Base-by-base conservation (phyloP, 2,329 filamentous ascomycete species). In the Clarireedia homoeocarpa region DNA sequence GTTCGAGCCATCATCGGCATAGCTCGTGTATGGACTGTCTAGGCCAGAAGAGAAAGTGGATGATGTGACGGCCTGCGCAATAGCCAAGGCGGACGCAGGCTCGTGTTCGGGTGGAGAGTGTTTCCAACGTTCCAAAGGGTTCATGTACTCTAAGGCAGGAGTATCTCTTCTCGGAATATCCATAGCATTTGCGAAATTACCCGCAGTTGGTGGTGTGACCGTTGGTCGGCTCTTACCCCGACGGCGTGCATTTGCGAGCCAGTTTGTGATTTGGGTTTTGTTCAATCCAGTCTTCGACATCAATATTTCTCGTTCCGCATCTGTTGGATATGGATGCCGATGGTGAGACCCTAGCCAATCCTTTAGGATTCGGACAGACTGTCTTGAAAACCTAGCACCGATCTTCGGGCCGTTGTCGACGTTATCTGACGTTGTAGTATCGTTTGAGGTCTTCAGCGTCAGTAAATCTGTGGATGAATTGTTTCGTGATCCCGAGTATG, bases 161-260 rank as follows among this genome's bases (percentile, higher is more conserved):
- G 81, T 81, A 50, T 78, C 77, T 56, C 76, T 72, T 65, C 79
- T 74, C 10, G 89, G 88, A 55, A 95, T 91, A 60, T 91, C 84
- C 59, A 95, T 85, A 5, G 85, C 82, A 55, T 77, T 75, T 20
- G 79, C 79, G 55, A 81, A 79, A 10, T 80, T 79, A 60, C 77
- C 79, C 26, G 82, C 79, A 47, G 62, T 85, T 1, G 89, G 88
- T 4, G 89, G 91, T 17, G 79, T 82, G 61, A 85, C 79, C 48
- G 82, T 83, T 2, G 81, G 76, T 48, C 84, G 82, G 54, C 87
- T 83, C 73, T 95, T 96, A 64, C 88, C 85, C 60, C 91, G 81
- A 56, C 91, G 83, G 45, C 91, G 84, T 56, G 90, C 90, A 71
- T 96, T 96, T 58, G 91, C 91, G 48, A 96, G 82, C 91, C 91